Evolutionary conservation across 345 rosid genomes (phyloP).

Genomic region (sweet orange (Citrus sinensis)): DNA sequence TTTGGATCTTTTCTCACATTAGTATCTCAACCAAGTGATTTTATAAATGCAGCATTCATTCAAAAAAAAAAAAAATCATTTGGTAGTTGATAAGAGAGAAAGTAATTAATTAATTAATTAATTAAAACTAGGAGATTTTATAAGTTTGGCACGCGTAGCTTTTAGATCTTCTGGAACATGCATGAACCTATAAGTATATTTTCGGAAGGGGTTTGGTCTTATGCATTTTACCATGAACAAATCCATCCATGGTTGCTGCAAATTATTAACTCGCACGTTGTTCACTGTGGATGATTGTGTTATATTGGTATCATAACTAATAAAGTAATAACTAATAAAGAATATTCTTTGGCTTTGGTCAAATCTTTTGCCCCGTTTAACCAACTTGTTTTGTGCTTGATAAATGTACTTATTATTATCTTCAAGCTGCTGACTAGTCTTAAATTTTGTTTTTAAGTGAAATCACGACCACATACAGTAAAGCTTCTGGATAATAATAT

Average conservation of each 20-base stretch:
- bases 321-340: background rate
- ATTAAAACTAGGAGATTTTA: background rate
- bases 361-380: background rate
- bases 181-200: conserved; percentile 12
- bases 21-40: no score
- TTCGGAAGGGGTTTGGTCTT: background rate
- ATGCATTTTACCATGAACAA: background rate
- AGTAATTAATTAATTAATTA: background rate
- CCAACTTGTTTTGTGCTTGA: background rate
- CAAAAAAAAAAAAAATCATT: background rate
- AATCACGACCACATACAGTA: no score
- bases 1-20: no score
- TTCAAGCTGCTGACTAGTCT: no score
- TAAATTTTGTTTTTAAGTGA: no score
- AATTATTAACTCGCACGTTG: background rate
- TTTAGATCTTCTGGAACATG: conserved; percentile 4
- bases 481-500: no score
- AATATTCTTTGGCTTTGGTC: background rate
- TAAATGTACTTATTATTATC: no score
- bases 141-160: background rate
- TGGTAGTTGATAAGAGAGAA: background rate
- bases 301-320: background rate
- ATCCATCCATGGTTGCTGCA: background rate
- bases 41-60: no score
- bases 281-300: background rate